Conservation (phyloP, 257 asterid species). For the Coffea eugenioides region DNA sequence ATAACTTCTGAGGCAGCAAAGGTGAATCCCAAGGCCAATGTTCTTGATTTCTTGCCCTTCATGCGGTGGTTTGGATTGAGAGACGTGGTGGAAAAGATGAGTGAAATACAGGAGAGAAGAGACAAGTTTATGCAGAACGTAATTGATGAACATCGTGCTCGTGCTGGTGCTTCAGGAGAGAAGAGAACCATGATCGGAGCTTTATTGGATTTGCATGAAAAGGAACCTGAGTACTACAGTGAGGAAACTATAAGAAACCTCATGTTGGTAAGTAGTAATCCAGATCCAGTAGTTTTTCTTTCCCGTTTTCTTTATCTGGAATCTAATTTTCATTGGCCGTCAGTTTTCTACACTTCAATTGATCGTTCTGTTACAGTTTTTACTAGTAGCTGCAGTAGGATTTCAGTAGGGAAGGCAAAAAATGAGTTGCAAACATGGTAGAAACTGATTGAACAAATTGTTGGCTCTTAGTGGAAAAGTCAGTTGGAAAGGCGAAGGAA, state of each 20-base stretch:
- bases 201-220: slow-evolving; percentile 42
- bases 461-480: not conserved
- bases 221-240: slow-evolving; percentile 42
- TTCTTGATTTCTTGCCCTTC: slow-evolving; percentile 59
- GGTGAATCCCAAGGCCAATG: slow-evolving; percentile 23
- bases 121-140: slow-evolving; percentile 48
- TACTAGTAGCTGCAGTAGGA: not conserved
- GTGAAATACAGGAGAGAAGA: slow-evolving; percentile 38
- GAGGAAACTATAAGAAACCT: slow-evolving; percentile 50
- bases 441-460: not conserved
- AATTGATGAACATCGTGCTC: slow-evolving; percentile 43
- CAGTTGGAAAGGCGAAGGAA: not conserved
- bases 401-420: not conserved
- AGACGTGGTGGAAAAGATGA: slow-evolving; percentile 37
- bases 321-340: not conserved
- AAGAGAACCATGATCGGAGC: slow-evolving; percentile 45
- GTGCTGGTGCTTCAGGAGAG: not conserved
- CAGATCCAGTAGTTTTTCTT: not conserved
- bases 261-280: slow-evolving; percentile 28
- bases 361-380: too few relatives aligned
- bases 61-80: slow-evolving; percentile 55
- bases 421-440: not conserved
- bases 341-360: too few relatives aligned
- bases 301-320: not conserved
- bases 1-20: slow-evolving; percentile 24